Evolutionary conservation across 768 basidiomycete species (phyloP).

Genomic region (Hemileccinum impolitum): DNA sequence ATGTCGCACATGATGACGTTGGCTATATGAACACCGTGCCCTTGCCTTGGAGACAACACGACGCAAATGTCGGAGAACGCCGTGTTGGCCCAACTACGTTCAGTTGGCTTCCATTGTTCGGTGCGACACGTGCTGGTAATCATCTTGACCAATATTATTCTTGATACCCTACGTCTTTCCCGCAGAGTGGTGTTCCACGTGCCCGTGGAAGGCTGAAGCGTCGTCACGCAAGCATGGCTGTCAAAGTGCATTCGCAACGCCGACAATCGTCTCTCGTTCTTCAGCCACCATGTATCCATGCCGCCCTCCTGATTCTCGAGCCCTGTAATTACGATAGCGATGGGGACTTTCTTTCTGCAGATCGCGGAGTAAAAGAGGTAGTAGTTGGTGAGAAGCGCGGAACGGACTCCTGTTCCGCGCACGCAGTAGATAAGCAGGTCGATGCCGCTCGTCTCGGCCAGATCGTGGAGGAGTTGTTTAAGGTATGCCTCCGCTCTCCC

Average conservation of each 20-base stretch:
- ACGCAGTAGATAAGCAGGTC: conserved; percentile 30
- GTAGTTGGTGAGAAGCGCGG: conserved; percentile 33
- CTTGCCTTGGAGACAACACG: conserved; percentile 13
- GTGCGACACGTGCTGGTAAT: conserved; percentile 17
- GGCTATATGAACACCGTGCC: background rate
- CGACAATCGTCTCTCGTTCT: conserved; percentile 27
- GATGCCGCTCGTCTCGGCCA: conserved; percentile 10
- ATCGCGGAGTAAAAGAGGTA: conserved; percentile 37
- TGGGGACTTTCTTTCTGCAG: conserved; percentile 38
- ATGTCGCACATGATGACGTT: conserved; percentile 25
- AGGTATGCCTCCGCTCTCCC: conserved; percentile 28
- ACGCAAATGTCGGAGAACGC: conserved; percentile 19
- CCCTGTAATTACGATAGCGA: conserved; percentile 37
- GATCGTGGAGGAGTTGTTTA: conserved; percentile 22
- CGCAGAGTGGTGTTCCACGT: conserved; percentile 6
- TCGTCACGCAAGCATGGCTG: conserved; percentile 39
- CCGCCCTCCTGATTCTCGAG: conserved; percentile 32
- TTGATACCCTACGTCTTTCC: conserved; percentile 23
- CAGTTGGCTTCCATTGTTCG: conserved; percentile 25
- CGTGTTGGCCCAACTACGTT: conserved; percentile 20
- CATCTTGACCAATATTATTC: conserved; percentile 13
- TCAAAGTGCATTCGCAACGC: conserved; percentile 32
- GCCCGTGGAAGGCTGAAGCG: conserved; percentile 15
- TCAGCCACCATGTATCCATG: conserved; percentile 32
- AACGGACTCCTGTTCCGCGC: conserved; percentile 18